phyloP scores from a whole-genome alignment of 345 rosid species.

The Draba incana region DNA sequence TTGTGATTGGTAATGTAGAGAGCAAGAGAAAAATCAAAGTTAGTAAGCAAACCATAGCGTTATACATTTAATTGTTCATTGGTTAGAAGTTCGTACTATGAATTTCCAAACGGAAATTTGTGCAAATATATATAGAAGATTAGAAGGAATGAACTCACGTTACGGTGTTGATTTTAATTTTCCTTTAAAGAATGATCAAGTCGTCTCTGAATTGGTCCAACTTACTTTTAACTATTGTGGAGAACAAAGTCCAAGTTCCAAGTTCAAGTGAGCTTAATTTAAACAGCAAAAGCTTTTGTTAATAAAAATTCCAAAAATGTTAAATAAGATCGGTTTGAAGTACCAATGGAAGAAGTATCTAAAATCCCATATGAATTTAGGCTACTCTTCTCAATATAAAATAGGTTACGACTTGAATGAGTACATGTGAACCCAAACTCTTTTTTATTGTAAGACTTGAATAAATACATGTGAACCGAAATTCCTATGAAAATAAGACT shows the following conservation, averaged over 20 bases:
- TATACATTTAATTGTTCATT: conserved; percentile 9
- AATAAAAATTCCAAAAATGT: too few relatives aligned
- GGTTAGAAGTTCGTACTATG: too few relatives aligned
- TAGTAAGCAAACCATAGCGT: background rate
- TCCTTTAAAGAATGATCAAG: background rate
- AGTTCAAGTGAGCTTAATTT: background rate
- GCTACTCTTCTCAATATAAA: too few relatives aligned
- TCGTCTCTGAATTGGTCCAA: background rate
- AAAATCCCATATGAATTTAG: too few relatives aligned
- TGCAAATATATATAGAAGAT: background rate
- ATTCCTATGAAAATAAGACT: too few relatives aligned
- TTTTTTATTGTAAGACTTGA: too few relatives aligned
- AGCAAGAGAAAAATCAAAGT: conserved; percentile 10
- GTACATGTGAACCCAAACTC: too few relatives aligned
- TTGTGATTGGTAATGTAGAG: background rate
- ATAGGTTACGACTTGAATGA: too few relatives aligned
- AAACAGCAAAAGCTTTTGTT: too few relatives aligned
- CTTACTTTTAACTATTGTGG: background rate
- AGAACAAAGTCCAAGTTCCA: background rate
- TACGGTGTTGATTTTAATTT: background rate
- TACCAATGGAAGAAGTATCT: too few relatives aligned
- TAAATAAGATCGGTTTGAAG: too few relatives aligned
- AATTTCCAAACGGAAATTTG: background rate
- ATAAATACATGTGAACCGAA: too few relatives aligned
- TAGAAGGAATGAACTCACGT: background rate